phyloP scores from a whole-genome alignment of 2,329 filamentous ascomycete species.

The Sporothrix brunneoviolacea region DNA sequence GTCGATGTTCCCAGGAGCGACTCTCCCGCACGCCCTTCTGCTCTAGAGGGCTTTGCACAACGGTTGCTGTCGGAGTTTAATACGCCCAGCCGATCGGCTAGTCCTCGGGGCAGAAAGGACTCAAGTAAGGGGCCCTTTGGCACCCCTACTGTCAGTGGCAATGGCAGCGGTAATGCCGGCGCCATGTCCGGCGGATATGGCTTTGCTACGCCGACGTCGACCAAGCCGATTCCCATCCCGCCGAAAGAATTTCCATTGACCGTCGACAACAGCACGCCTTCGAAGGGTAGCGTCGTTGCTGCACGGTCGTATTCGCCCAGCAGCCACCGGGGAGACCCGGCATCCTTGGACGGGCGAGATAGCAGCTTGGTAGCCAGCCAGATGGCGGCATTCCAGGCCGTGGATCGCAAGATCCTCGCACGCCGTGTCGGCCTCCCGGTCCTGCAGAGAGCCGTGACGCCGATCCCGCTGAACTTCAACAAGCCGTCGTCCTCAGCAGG shows the following conservation, averaged over 20 bases:
- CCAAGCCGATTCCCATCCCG: conserved; percentile 28
- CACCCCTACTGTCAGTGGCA: background rate
- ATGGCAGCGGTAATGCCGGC: background rate
- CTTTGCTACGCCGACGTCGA: conserved; percentile 25
- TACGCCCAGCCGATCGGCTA: conserved; percentile 44
- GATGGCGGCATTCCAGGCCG: conserved; percentile 53
- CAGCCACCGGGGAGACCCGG: conserved; percentile 25
- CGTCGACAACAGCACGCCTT: conserved; percentile 28
- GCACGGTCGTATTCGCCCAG: conserved; percentile 36
- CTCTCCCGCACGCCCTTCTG: conserved; percentile 48
- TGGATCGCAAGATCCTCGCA: conserved; percentile 56
- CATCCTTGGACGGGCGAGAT: conserved; percentile 21
- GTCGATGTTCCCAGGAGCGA: conserved; percentile 40
- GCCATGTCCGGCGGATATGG: conserved; percentile 21
- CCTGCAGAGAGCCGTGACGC: conserved; percentile 29
- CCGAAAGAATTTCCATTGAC: conserved; percentile 38
- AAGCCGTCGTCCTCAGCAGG: conserved; percentile 24
- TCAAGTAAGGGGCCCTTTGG: conserved; percentile 15
- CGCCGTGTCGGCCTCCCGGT: conserved; percentile 45
- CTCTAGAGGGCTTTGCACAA: conserved; percentile 56
- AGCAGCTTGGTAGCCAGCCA: conserved; percentile 41
- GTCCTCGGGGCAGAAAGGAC: conserved; percentile 46
- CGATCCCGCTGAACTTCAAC: conserved; percentile 43
- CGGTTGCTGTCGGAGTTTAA: conserved; percentile 54
- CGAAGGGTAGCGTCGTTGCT: conserved; percentile 22